Base-by-base conservation (phyloP, 2,329 filamentous ascomycete species). In the Gaeumannomyces tritici region DNA sequence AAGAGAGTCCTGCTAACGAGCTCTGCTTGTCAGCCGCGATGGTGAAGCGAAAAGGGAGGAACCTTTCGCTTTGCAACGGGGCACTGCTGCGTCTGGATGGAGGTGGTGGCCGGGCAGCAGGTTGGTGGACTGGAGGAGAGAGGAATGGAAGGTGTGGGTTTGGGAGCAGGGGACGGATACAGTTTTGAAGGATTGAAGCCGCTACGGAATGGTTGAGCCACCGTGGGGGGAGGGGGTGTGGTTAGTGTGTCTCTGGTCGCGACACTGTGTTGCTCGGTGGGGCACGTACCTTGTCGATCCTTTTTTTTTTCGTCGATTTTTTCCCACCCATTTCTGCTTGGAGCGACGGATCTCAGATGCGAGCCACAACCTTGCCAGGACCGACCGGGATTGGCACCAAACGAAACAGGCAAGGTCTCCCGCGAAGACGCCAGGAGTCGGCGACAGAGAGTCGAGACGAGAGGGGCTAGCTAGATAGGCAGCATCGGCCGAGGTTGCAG, bases 1-100 rank as follows among this genome's bases (percentile, higher is more conserved):
- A 61, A 55, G 24, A 61, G 28, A 54, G 59, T 61, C 59, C 42
- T 55, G 42, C 59, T 61, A 55, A 55, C 59, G 28, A 55, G 59
- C 59, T 61, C 59, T 61, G 47, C 59, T 61, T 61, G 54, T 61
- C 60, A 61, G 60, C 60, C 51, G 55, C 60, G 26, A 35, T 61
- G 31, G 58, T 42, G 33, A 47, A 51, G 42, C 42, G 42, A 24
- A 51, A 51, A 51, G 42, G 42, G 42, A 51, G 42, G n/a, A 24
- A 24, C 42, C 42, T 51, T 9, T 51, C 42, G 42, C 42, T 51
- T 21, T 21, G 18, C 42, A 51, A 51, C 42, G 42, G 42, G 42
- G 42, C 42, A 51, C 42, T 51, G 42, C 42, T 51, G 42, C 42
- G 42, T 51, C 42, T 51, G 6, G 42, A 51, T 21, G 42, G 42